Evolutionary conservation across 768 basidiomycete genomes (phyloP).

Genomic region (Mycena galopus): DNA sequence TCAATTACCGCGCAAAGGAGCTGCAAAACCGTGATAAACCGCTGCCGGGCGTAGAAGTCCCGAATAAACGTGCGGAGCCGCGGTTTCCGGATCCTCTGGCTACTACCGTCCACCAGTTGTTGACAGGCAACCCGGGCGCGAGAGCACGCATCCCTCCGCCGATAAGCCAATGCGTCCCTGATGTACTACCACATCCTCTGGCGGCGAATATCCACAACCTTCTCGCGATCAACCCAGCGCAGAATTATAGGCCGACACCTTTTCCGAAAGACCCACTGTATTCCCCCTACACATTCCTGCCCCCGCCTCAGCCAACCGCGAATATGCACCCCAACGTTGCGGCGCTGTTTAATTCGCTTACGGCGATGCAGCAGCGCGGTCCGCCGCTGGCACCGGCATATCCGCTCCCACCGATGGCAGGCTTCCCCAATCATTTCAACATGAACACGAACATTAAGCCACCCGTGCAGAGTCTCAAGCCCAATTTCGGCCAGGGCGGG

Average conservation of each 20-base stretch:
- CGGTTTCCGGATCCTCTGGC: not conserved
- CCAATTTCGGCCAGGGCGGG: not conserved
- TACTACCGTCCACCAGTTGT: not conserved
- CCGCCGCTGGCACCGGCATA: not conserved
- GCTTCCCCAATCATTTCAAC: conserved; percentile 17
- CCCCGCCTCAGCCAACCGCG: not conserved
- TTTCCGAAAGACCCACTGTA: conserved; percentile 30
- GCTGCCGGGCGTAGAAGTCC: not conserved
- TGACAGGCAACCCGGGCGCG: conserved; percentile 3
- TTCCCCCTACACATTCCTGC: conserved; percentile 26
- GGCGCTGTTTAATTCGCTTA: conserved; percentile 13
- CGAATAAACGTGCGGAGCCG: not conserved
- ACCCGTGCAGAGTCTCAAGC: not conserved
- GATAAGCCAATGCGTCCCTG: not conserved
- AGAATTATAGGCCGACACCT: not conserved
- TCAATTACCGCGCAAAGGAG: conserved; percentile 27
- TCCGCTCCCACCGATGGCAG: not conserved
- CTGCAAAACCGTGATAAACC: not conserved
- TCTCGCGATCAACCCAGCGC: not conserved
- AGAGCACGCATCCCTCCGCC: not conserved
- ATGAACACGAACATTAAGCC: not conserved
- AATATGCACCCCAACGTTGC: conserved; percentile 20
- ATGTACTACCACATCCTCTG: conserved; percentile 6
- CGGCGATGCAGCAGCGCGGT: not conserved
- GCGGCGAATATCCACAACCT: conserved; percentile 9